These are phyloP conservation scores for Serendipita sp. DNA, from an alignment of 768 basidiomycete species.

Conservation along the genomic window DNA sequence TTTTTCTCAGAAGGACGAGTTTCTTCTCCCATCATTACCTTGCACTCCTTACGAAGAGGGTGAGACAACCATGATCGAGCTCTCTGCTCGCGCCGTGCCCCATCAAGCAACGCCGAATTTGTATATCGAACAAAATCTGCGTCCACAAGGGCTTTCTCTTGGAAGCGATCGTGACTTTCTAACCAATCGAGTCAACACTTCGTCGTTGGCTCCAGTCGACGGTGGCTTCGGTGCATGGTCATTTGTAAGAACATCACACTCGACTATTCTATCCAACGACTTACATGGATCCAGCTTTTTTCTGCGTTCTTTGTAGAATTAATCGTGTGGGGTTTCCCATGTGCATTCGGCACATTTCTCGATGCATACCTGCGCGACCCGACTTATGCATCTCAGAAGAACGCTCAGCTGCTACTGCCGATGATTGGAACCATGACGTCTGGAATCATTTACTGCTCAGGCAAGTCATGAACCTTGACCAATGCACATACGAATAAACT, in stretches of 20 bases:
- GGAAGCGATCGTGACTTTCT: too few species aligned
- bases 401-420: constrained; percentile 17
- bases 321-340: constrained; percentile 20
- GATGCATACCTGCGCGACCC: constrained; percentile 18
- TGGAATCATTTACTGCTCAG: constrained; percentile 19
- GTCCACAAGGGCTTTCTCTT: too few species aligned
- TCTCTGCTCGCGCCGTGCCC: too few species aligned
- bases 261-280: background rate
- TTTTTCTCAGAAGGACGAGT: too few species aligned
- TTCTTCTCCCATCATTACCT: too few species aligned
- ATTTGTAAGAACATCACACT: constrained; percentile 13
- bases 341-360: constrained; percentile 18
- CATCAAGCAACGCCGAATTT: too few species aligned
- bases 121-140: too few species aligned
- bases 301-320: constrained; percentile 17
- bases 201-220: constrained; percentile 14
- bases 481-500: background rate
- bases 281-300: constrained; percentile 12
- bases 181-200: too few species aligned
- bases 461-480: constrained; percentile 6
- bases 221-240: constrained; percentile 17
- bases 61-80: too few species aligned
- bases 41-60: too few species aligned
- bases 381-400: constrained; percentile 12
- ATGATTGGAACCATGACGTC: constrained; percentile 18